Evolutionary conservation across 495 filamentous ascomycete species (phyloP).

Genomic region (Neurospora africana): DNA sequence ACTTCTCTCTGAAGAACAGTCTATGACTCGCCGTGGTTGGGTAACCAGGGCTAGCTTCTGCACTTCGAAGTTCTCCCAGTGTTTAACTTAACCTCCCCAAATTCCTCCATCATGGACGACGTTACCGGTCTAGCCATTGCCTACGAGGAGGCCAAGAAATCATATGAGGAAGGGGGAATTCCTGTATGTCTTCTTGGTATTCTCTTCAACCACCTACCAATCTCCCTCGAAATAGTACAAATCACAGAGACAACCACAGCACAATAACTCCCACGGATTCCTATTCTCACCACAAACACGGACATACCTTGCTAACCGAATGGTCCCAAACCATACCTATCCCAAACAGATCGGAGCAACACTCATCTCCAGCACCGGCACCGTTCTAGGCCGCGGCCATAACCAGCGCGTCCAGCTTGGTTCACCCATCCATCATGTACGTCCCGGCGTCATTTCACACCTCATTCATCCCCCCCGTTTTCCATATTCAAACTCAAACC

Average conservation of each 20-base stretch:
- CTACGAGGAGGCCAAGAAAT: constrained; percentile 64
- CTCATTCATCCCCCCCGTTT: no score
- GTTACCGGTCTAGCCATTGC: constrained; percentile 47
- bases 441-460: no score
- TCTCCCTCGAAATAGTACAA: background rate
- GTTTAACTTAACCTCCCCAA: background rate
- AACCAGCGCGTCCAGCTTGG: constrained; percentile 74
- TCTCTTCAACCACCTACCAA: background rate
- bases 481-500: background rate
- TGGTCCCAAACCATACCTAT: background rate
- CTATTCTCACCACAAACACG: background rate
- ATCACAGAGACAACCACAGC: background rate
- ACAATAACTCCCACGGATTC: background rate
- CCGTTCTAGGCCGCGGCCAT: constrained; percentile 67
- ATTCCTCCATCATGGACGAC: constrained; percentile 35
- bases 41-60: background rate
- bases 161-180: constrained; percentile 64
- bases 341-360: constrained; percentile 51
- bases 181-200: constrained; percentile 34
- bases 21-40: background rate
- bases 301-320: background rate
- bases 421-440: constrained; percentile 65
- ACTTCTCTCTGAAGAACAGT: background rate
- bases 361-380: constrained; percentile 58
- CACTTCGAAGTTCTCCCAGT: background rate